Base-by-base conservation (phyloP, 1,284 basidiomycete genomes). In the Apiotrichum sp. region DNA sequence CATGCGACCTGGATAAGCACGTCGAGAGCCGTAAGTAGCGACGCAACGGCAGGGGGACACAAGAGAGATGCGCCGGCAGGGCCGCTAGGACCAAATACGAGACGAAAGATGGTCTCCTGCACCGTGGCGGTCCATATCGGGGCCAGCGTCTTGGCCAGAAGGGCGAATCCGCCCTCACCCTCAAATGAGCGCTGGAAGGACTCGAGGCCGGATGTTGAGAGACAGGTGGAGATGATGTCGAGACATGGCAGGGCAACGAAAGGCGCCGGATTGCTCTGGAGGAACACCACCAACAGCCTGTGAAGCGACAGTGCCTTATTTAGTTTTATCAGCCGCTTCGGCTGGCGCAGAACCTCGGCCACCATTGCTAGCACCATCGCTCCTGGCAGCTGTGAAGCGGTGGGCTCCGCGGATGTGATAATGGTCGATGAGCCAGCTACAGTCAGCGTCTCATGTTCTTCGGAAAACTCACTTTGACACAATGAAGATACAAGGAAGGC, bases 401-500 rank as follows among this genome's bases (percentile, higher is more conserved):
- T 65, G 3, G 70, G 65, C 34, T 72, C 68, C 3, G 50, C 55
- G 16, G 64, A 40, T 3, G 61, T 44, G 3, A 56, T 45, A 8
- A 57, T 13, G 14, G 53, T 47, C 34, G 36, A 0, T 11, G 43
- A 45, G 11, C 49, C 55, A 56, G 42, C 9, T 4, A 44, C 56
- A 59, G 58, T 47, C 9, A 4, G 13, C 8, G 11, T 16, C n/a
- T 43, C 9, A 2, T 3, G 2, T 6, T 35, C 6, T 38, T 13
- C 7, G 8, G 13, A 29, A 14, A 5, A 55, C 53, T 57, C 58
- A 87, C 87, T 80, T 69, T 84, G 83, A 63, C 87, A 85, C n/a
- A 93, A 74, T 65, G 88, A 87, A 0, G 88, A 86, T 13, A 89
- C 88, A 9, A 95, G 76, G 68, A 89, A 96, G 0, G 89, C 86